phyloP scores from a whole-genome alignment of 331 rosid species.

The Rosa hybrid region DNA sequence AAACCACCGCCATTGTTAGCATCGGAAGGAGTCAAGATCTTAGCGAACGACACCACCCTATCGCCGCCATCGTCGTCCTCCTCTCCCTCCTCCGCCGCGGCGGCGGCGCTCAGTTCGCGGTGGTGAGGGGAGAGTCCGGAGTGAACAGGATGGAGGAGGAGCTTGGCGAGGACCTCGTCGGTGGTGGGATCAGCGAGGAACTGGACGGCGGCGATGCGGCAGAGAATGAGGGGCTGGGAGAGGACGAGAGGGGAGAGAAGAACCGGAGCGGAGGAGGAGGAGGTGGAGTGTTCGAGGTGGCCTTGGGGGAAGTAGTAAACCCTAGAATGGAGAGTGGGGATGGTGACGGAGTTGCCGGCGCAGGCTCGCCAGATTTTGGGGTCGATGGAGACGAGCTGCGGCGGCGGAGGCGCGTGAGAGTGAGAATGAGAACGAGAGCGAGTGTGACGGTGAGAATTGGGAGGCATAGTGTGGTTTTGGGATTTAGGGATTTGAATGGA shows the following conservation, averaged over 20 bases:
- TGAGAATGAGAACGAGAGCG: conserved; percentile 4
- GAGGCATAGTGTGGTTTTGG: conserved; percentile 6
- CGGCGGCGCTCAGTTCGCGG: background rate
- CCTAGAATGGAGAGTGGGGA: conserved; percentile 55
- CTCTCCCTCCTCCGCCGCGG: too few species aligned
- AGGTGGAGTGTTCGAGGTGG: conserved; percentile 51
- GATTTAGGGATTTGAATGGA: background rate
- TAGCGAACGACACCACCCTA: conserved; percentile 44
- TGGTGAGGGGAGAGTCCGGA: background rate
- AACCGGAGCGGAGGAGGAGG: conserved; percentile 36
- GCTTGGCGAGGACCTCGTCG: conserved; percentile 69
- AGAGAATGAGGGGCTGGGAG: conserved; percentile 40
- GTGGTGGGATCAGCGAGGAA: conserved; percentile 54
- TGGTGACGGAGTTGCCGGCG: conserved; percentile 50
- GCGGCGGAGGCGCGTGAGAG: conserved; percentile 17
- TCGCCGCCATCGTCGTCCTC: background rate
- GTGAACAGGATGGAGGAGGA: conserved; percentile 50
- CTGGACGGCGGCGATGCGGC: conserved; percentile 33
- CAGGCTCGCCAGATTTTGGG: conserved; percentile 66
- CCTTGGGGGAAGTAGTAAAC: conserved; percentile 88
- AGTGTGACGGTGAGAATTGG: background rate
- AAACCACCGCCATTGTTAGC: conserved; percentile 91
- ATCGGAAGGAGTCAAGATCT: conserved; percentile 74
- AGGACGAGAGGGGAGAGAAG: conserved; percentile 33
- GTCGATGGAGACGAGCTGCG: conserved; percentile 28